These are phyloP conservation scores for Ophiostoma perfectum DNA, from an alignment of 2,329 filamentous ascomycete species.

Conservation along the genomic window DNA sequence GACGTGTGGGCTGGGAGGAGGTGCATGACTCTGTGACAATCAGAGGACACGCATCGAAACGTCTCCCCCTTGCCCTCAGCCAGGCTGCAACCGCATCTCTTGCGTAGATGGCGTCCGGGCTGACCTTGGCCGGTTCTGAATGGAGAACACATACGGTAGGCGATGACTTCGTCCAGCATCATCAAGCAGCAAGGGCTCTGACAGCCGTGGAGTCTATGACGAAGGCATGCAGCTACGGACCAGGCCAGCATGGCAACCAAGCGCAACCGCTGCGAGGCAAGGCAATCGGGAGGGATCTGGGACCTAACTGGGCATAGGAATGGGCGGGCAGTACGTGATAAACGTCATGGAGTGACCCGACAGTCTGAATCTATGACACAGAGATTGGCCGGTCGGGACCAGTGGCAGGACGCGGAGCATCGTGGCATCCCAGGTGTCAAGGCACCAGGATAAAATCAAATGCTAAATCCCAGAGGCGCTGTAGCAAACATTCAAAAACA, in stretches of 20 bases:
- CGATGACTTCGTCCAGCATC: background rate
- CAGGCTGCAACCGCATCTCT: conserved; percentile 1
- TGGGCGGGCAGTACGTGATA: background rate
- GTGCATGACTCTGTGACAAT: too few relatives aligned
- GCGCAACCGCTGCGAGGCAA: background rate
- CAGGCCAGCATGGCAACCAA: background rate
- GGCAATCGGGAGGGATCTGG: background rate
- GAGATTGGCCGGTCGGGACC: background rate
- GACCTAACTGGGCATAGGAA: background rate
- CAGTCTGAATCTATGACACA: conserved; percentile 12
- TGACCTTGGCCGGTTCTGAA: background rate
- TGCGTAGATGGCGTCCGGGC: conserved; percentile 12
- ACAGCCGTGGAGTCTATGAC: background rate
- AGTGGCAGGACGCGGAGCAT: background rate
- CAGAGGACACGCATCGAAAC: background rate
- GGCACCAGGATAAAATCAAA: background rate
- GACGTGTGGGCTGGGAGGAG: too few relatives aligned
- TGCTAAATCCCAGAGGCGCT: background rate
- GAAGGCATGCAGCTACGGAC: background rate
- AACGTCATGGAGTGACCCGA: background rate
- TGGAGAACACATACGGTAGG: background rate
- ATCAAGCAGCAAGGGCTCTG: background rate
- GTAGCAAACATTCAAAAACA: background rate
- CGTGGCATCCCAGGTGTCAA: background rate
- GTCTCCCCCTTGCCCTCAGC: background rate